Base-by-base conservation (phyloP, 2,329 filamentous ascomycete species). In the Hymenoscyphus scutula region DNA sequence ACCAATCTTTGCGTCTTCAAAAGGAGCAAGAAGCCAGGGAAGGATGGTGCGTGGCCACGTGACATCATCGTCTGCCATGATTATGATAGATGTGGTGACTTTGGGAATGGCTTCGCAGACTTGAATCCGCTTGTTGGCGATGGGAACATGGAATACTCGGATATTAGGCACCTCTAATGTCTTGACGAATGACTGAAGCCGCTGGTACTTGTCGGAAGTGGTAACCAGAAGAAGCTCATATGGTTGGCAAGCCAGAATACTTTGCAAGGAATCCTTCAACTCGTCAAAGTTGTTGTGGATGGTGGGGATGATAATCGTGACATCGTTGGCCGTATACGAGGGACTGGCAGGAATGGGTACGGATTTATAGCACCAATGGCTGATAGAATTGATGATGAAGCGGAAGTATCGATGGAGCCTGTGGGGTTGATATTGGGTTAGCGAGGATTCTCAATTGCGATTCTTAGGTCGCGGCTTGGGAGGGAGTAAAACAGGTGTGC, bases 61-160 rank as follows among this genome's bases (percentile, higher is more conserved):
- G 65, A 98, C 94, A 75, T 98, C 94, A 77, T 98, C 94, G 74
- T 98, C 94, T 29, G 93, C 92, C 80, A 98, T 92, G 71, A 98
- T 85, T 41, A 91, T 97, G 73, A 98, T 92, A 58, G 83, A 79
- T 0, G 94, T 97, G 68, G 81, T 82, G 62, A 97, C 92, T 69
- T 91, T 85, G 23, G 93, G 92, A 56, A 98, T 90, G 3, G 92
- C 94, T 74, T 92, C 86, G 76, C 92, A 96, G 74, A 98, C 92
- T 76, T 98, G 94, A 23, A 94, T 86, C 61, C 94, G 89, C 81
- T 98, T 98, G 80, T 98, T 98, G 69, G 94, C 92, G 74, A 97
- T 93, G 64, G 84, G 82, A 32, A 92, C 90, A 67, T 85, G 88
- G 68, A 94, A 81, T 53, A 96, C 87, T 61, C 86, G 84, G 68